Percentiles rank a stretch among this genome's conserved stretches.
phyloP scores from a whole-genome alignment of 768 basidiomycete genomes.

The Auricularia cornea region DNA sequence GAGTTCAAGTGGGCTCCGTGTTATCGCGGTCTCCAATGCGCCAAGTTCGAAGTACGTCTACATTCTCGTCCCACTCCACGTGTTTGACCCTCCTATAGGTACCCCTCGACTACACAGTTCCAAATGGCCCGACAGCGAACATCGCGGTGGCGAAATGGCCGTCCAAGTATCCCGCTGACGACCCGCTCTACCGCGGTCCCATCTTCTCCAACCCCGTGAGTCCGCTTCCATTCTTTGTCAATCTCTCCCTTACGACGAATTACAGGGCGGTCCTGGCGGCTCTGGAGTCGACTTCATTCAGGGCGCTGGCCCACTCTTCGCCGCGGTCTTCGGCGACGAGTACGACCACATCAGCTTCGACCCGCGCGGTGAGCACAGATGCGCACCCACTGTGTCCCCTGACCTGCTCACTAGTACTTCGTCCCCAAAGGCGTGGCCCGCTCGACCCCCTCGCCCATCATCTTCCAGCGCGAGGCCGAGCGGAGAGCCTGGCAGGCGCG shows the following conservation, averaged over 20 bases:
- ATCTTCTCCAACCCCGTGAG: constrained; percentile 34
- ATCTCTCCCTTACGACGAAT: background rate
- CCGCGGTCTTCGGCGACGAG: constrained; percentile 29
- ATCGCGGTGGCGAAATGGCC: constrained; percentile 38
- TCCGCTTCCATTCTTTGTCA: background rate
- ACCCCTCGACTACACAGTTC: constrained; percentile 37
- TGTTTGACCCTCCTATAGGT: constrained; percentile 23
- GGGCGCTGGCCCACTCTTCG: constrained; percentile 18
- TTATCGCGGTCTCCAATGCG: constrained; percentile 21
- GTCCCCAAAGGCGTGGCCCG: background rate
- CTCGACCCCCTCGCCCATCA: background rate
- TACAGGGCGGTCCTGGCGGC: constrained; percentile 36
- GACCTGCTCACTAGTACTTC: background rate
- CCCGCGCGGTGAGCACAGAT: constrained; percentile 34
- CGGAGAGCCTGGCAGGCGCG: background rate
- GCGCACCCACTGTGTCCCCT: background rate
- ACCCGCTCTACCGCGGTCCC: constrained; percentile 34
- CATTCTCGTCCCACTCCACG: no score
- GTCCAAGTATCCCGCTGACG: constrained; percentile 19
- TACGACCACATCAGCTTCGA: constrained; percentile 43
- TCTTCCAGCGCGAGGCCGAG: background rate
- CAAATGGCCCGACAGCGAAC: constrained; percentile 26
- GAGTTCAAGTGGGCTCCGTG: constrained; percentile 22
- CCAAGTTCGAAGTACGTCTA: constrained; percentile 21
- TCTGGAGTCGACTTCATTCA: constrained; percentile 29